Evolutionary conservation across 345 rosid genomes (phyloP).

Genomic region (Eucalyptus melliodora): DNA sequence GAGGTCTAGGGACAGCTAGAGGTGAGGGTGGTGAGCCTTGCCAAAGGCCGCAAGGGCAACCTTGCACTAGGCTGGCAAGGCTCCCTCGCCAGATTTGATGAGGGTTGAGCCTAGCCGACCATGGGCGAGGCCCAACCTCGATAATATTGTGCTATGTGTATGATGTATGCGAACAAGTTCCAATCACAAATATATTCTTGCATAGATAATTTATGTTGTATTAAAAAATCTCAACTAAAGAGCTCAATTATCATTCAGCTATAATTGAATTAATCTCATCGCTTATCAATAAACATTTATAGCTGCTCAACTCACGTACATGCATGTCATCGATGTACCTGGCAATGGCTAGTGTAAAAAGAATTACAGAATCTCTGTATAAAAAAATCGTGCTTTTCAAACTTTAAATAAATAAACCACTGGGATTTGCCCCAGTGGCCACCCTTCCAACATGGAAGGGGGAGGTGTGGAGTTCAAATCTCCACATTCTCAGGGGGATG

Average conservation of each 20-base stretch:
- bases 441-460: too few species aligned
- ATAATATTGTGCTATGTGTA: too few species aligned
- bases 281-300: background rate
- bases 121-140: too few species aligned
- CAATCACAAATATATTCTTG: too few species aligned
- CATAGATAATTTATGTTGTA: background rate
- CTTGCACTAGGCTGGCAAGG: too few species aligned
- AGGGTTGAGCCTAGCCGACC: too few species aligned
- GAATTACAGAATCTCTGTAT: background rate
- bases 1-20: fast-evolving
- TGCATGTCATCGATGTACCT: background rate
- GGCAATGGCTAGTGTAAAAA: background rate
- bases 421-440: too few species aligned
- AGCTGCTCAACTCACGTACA: background rate
- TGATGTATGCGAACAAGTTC: too few species aligned
- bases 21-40: fast-evolving
- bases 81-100: fast-evolving
- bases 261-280: too few species aligned
- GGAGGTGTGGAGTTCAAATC: too few species aligned
- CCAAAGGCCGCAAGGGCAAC: fast-evolving
- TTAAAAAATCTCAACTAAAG: background rate
- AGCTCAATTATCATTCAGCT: background rate
- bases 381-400: background rate
- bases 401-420: background rate
- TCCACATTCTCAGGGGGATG: too few species aligned